These are phyloP conservation scores for Mycena leptocephala DNA, from an alignment of 768 basidiomycete genomes.

Conservation along the genomic window DNA sequence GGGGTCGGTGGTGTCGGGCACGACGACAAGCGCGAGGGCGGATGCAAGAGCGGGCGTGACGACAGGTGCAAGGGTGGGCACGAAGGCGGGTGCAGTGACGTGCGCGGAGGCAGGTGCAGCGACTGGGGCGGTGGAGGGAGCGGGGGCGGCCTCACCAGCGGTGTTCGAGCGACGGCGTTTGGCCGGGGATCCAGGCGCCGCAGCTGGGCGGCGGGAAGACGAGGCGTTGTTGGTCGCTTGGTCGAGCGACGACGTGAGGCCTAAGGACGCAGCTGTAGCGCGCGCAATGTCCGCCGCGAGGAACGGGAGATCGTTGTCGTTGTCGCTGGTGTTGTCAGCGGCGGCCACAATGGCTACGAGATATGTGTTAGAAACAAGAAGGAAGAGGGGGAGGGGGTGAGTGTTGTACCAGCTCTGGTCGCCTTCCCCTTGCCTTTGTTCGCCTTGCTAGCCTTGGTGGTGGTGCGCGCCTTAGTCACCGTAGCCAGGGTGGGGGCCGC, in stretches of 20 bases:
- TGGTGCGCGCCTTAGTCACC: background rate
- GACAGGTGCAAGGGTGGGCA: too few relatives aligned
- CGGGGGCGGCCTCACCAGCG: background rate
- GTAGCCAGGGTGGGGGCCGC: background rate
- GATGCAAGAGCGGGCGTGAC: background rate
- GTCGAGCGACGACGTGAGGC: background rate
- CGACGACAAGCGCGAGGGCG: background rate
- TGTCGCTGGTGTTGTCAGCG: background rate
- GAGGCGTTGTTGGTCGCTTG: background rate
- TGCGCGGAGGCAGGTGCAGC: background rate
- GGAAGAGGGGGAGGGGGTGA: background rate
- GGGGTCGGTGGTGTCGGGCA: background rate
- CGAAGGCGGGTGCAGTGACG: too few relatives aligned
- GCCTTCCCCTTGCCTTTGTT: background rate
- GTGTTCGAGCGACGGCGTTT: background rate
- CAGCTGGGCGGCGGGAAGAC: background rate
- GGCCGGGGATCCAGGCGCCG: too few relatives aligned
- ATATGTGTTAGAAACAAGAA: background rate
- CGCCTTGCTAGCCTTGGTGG: background rate
- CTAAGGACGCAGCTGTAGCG: background rate
- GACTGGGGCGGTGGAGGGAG: background rate
- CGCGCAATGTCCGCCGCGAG: background rate
- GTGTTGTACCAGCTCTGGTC: background rate
- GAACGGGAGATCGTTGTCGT: background rate
- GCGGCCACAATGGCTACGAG: background rate